These are phyloP conservation scores for Mytilinidion resinicola DNA, from an alignment of 495 filamentous ascomycete genomes.

Conservation along the genomic window DNA sequence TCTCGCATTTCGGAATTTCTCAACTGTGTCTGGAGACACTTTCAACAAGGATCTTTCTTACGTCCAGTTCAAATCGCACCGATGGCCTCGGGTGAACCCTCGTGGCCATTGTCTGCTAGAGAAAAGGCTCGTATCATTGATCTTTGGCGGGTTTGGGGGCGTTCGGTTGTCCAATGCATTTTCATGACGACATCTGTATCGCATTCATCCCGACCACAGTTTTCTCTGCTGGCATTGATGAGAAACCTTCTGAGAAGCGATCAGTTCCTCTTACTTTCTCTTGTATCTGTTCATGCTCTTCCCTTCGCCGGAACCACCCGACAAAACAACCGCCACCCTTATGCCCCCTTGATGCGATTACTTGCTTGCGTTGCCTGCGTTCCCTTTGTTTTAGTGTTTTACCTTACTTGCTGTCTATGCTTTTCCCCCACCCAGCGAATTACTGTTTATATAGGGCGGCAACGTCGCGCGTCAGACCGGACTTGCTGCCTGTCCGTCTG, in stretches of 20 bases:
- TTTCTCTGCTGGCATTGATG: background rate
- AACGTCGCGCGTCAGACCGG: background rate
- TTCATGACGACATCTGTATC: background rate
- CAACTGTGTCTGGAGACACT: background rate
- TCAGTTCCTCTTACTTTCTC: background rate
- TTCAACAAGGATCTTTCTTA: background rate
- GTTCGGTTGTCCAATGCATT: constrained; percentile 1
- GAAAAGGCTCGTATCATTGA: background rate
- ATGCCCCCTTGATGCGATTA: background rate
- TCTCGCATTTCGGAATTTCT: constrained; percentile 2
- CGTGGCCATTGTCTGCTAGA: background rate
- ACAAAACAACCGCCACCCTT: background rate
- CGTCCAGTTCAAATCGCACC: background rate
- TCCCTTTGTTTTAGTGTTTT: background rate
- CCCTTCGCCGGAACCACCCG: background rate
- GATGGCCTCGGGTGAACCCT: background rate
- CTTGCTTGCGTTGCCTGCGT: background rate
- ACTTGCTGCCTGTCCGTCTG: too few relatives aligned
- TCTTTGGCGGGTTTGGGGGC: background rate
- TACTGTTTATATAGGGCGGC: constrained; percentile 1
- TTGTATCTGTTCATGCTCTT: background rate
- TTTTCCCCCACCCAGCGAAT: background rate
- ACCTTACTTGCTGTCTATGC: background rate
- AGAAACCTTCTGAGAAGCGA: background rate
- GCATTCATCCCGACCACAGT: background rate